phyloP scores from a whole-genome alignment of 2,329 filamentous ascomycete genomes.

The Colletotrichum filicis region DNA sequence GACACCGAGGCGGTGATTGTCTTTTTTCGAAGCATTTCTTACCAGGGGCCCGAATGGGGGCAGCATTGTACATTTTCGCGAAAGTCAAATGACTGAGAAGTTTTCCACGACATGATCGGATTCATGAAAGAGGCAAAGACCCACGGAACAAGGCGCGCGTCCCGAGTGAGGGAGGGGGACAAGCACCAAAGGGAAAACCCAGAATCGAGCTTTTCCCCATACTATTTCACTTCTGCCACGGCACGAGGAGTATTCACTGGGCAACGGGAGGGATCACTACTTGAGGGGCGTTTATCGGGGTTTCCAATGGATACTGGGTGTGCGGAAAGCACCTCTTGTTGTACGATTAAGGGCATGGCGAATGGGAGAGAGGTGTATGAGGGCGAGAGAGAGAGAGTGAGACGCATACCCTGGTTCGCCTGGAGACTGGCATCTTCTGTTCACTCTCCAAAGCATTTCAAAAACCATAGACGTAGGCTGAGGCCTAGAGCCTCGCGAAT shows the following conservation, averaged over 20 bases:
- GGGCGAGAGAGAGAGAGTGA: neutral
- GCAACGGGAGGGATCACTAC: slow-evolving; percentile 18
- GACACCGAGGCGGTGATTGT: slow-evolving; percentile 17
- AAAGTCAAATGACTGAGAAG: slow-evolving; percentile 35
- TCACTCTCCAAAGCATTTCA: slow-evolving; percentile 20
- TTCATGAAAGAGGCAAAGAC: slow-evolving; percentile 35
- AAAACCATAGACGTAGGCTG: slow-evolving; percentile 27
- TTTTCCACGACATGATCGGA: slow-evolving; percentile 35
- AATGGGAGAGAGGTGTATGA: neutral
- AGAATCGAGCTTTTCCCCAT: slow-evolving; percentile 16
- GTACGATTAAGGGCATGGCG: slow-evolving; percentile 27
- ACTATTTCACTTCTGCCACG: slow-evolving; percentile 28
- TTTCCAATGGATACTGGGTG: slow-evolving; percentile 24
- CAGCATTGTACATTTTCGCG: slow-evolving; percentile 35
- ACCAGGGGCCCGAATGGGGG: slow-evolving; percentile 19
- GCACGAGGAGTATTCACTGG: slow-evolving; percentile 29
- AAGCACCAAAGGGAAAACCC: slow-evolving; percentile 11
- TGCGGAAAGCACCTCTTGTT: slow-evolving; percentile 28
- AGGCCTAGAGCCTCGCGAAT: slow-evolving; percentile 24
- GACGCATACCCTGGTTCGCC: slow-evolving; percentile 15
- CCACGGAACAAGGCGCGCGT: slow-evolving; percentile 28
- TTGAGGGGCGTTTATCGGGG: slow-evolving; percentile 28
- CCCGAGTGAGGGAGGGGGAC: slow-evolving; percentile 8
- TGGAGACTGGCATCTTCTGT: slow-evolving; percentile 10
- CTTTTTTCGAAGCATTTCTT: slow-evolving; percentile 32